Conservation (phyloP, 176 grass and related monocot species). For the Rhynchospora pubera region DNA sequence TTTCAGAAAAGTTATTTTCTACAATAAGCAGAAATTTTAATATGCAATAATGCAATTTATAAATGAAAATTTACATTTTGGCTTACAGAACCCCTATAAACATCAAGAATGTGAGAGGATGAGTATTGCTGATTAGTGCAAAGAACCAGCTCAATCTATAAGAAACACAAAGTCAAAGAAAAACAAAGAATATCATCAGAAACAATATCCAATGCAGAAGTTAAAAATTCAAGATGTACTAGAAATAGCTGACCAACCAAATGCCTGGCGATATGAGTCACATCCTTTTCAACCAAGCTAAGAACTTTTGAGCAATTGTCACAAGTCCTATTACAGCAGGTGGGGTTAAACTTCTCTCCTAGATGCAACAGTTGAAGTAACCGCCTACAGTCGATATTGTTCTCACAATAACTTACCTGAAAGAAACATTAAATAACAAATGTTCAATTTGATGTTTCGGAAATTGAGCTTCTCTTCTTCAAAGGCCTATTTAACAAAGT, state of each 20-base stretch:
- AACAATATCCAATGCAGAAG: neutral
- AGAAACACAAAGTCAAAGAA: conserved; percentile 19
- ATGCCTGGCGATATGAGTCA: conserved; percentile 61
- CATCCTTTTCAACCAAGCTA: conserved; percentile 71
- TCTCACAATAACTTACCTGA: conserved; percentile 93
- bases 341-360: conserved; percentile 75
- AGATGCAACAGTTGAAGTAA: conserved; percentile 87
- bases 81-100: conserved; percentile 69
- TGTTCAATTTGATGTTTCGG: neutral
- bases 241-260: conserved; percentile 43
- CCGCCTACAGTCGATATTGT: conserved; percentile 78
- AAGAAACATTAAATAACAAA: conserved; percentile 2
- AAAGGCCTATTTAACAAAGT: neutral
- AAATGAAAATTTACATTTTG: conserved; percentile 63
- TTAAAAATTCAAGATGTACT: neutral
- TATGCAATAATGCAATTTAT: neutral
- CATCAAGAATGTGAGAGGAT: conserved; percentile 79
- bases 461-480: neutral
- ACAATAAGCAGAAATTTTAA: neutral
- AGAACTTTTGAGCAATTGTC: conserved; percentile 86
- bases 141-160: conserved; percentile 65
- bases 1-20: too few relatives aligned
- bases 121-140: conserved; percentile 32
- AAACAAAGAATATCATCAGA: neutral
- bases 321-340: conserved; percentile 61